These are phyloP conservation scores for Hymenotorrendiella dingleyae DNA, from an alignment of 2,329 filamentous ascomycete genomes.

Conservation along the genomic window DNA sequence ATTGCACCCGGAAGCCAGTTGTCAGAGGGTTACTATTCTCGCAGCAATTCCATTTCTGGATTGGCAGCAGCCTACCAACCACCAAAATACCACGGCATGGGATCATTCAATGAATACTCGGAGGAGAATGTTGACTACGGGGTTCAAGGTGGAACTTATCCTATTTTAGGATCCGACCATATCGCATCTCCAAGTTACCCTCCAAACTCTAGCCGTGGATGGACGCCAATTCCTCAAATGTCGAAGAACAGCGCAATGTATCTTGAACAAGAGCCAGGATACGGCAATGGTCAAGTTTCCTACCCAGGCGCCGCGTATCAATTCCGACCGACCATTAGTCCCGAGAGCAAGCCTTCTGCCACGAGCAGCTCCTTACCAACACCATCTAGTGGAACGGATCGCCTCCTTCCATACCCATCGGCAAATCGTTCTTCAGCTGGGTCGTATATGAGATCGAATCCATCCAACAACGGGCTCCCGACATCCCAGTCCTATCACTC, in stretches of 20 bases:
- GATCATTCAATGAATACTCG: slow-evolving; percentile 18
- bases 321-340: slow-evolving; percentile 16
- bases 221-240: slow-evolving; percentile 15
- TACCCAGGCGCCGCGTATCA: slow-evolving; percentile 17
- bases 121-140: slow-evolving; percentile 25
- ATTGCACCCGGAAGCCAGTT: slow-evolving; percentile 8
- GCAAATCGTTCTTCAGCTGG: slow-evolving; percentile 7
- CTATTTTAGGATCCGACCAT: slow-evolving; percentile 13
- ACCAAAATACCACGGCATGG: slow-evolving; percentile 15
- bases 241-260: slow-evolving; percentile 14
- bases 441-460: slow-evolving; percentile 10
- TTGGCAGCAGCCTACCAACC: no score
- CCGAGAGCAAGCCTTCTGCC: slow-evolving; percentile 17
- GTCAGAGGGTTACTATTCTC: slow-evolving; percentile 13
- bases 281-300: slow-evolving; percentile 12
- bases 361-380: slow-evolving; percentile 1
- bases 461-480: background rate
- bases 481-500: slow-evolving; percentile 5
- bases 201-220: slow-evolving; percentile 11
- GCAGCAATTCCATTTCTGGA: slow-evolving; percentile 13
- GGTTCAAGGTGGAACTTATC: slow-evolving; percentile 10
- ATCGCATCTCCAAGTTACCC: slow-evolving; percentile 12
- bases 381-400: slow-evolving; percentile 21
- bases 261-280: slow-evolving; percentile 17
- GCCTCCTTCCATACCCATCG: slow-evolving; percentile 23